Evolutionary conservation across 192 early-diverging fungal genomes (phyloP), one percentile per base, ranked within the genome.

Genomic region (Coemansia sp.): DNA sequence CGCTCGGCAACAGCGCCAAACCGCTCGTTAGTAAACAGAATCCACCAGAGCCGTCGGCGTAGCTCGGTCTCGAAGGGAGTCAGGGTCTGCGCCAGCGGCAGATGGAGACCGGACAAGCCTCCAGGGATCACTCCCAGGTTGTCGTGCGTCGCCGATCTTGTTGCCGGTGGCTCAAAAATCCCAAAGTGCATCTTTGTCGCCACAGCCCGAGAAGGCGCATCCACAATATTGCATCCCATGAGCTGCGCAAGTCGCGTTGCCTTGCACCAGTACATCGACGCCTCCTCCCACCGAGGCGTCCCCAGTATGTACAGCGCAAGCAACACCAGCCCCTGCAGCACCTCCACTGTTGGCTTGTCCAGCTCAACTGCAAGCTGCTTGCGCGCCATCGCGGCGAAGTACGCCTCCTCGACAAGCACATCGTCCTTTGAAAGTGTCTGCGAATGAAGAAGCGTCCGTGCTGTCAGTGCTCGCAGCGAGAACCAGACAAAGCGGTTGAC

Each of bases 231-330:
- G 40, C 55, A 74, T 57, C 70, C 72, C 61, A 80, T 65, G 34
- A 74, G 67, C 61, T 74, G 77, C 31, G 77, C 77, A 31, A 80
- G 54, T 2, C 77, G 67, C 28, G 61, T 70, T 6, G 77, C 77
- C 62, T 80, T 70, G 72, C 77, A 80, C 77, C 77, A 80, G 61
- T 74, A 80, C 72, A 80, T 80, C 25, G 71, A 74, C n/a, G 72
- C 67, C 38, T 80, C 72, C 33, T 80, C 67, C 71, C 70, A 80
- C 28, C 68, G 67, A 22, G 70, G 72, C 38, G 70, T 74, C 29
- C 72, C 72, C 53, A 70, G 59, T 10, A 74, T 64, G 29, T 70
- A 80, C 13, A 80, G 59, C 29, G 77, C 66, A 17, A 80, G 58
- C 36, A 80, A 61, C 10, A 62, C 65, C 64, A 80, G 42, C 15